phyloP scores from a whole-genome alignment of 2,329 filamentous ascomycete species.

The Phoma herbarum region DNA sequence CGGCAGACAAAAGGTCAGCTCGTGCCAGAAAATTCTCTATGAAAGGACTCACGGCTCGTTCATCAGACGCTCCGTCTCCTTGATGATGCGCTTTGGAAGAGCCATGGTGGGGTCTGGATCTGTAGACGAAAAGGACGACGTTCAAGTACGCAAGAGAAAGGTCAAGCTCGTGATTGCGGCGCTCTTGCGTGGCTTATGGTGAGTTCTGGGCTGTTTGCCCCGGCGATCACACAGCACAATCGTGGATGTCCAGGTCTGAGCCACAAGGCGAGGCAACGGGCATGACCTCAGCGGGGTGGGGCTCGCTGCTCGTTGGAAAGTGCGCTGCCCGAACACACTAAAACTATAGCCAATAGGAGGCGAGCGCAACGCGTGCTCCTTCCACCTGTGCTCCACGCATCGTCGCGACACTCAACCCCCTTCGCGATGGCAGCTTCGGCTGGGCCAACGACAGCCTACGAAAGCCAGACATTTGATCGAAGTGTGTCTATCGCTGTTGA shows the following conservation, averaged over 20 bases:
- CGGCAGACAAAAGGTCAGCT: conserved; percentile 15
- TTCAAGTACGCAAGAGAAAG: background rate
- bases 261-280: conserved; percentile 19
- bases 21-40: background rate
- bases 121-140: background rate
- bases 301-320: conserved; percentile 18
- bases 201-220: conserved; percentile 18
- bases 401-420: conserved; percentile 16
- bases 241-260: conserved; percentile 21
- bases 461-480: conserved; percentile 87
- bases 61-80: conserved; percentile 97
- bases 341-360: conserved; percentile 7
- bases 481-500: conserved; percentile 87
- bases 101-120: conserved; percentile 57
- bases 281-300: conserved; percentile 24
- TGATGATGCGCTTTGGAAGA: conserved; percentile 95
- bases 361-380: conserved; percentile 16
- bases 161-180: background rate
- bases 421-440: conserved; percentile 35
- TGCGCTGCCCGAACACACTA: conserved; percentile 12
- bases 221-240: conserved; percentile 10
- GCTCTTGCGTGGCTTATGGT: conserved; percentile 1
- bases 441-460: conserved; percentile 66
- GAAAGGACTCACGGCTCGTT: conserved; percentile 80
- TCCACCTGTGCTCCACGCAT: conserved; percentile 15